Evolutionary conservation across 1,284 basidiomycete species (phyloP).

Genomic region (Sporisorium scitamineum): DNA sequence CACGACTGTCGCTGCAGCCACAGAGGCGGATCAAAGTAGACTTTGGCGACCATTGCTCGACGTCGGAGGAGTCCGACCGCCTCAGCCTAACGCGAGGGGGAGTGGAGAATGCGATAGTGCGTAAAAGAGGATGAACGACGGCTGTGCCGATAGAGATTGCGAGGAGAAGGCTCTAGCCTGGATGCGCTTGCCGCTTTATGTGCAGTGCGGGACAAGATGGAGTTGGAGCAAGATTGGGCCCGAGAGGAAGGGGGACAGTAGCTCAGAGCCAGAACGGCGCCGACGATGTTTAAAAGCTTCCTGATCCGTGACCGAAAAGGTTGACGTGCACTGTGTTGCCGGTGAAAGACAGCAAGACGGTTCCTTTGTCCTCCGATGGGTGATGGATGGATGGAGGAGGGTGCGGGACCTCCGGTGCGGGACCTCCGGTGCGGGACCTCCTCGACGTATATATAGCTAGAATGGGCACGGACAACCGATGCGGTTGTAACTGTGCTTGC

Average conservation of each 20-base stretch:
- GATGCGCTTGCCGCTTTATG: not conserved
- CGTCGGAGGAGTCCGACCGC: not conserved
- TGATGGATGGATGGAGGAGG: not conserved
- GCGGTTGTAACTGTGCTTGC: too few species aligned
- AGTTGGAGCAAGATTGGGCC: not conserved
- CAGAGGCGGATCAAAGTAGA: constrained; percentile 54
- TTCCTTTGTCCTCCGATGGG: not conserved
- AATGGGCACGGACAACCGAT: not conserved
- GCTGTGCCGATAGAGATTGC: not conserved
- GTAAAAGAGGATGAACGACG: not conserved
- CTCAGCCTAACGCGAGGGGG: not conserved
- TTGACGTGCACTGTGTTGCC: not conserved
- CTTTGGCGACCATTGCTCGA: constrained; percentile 31
- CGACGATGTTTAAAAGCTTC: not conserved
- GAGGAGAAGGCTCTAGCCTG: not conserved
- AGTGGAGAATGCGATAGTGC: not conserved
- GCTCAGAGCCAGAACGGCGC: constrained; percentile 1
- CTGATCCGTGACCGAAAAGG: not conserved
- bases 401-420: not conserved
- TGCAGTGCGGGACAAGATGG: not conserved
- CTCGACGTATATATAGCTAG: not conserved
- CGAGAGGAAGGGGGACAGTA: too few species aligned
- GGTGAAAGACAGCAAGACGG: not conserved
- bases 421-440: not conserved
- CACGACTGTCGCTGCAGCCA: constrained; percentile 55